Conservation (phyloP, 2,329 filamentous ascomycete genomes). For the Blumeria graminis region DNA sequence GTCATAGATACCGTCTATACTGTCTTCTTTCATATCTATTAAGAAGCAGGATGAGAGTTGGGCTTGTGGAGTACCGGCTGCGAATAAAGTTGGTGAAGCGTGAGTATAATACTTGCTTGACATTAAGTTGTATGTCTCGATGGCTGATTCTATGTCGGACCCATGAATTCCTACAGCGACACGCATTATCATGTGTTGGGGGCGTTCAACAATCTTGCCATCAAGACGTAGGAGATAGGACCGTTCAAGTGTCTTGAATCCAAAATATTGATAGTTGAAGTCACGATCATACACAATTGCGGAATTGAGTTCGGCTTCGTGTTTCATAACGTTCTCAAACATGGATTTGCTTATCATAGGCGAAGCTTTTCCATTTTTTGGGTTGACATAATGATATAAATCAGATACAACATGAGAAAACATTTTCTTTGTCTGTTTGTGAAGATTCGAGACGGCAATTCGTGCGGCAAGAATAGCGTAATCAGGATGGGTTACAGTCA, state of each 20-base stretch:
- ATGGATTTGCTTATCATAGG: conserved; percentile 90
- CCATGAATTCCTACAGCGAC: conserved; percentile 93
- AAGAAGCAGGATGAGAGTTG: conserved; percentile 97
- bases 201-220: conserved; percentile 87
- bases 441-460: conserved; percentile 96
- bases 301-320: conserved; percentile 92
- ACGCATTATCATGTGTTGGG: conserved; percentile 99
- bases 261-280: conserved; percentile 99
- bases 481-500: conserved; percentile 98
- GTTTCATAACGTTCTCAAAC: conserved; percentile 83
- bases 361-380: conserved; percentile 58
- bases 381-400: conserved; percentile 88
- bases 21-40: conserved; percentile 98
- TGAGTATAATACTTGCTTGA: conserved; percentile 98
- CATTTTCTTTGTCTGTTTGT: conserved; percentile 99
- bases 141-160: conserved; percentile 75
- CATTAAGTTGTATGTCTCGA: conserved; percentile 98
- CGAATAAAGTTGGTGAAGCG: conserved; percentile 93
- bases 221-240: conserved; percentile 92
- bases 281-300: conserved; percentile 98
- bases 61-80: conserved; percentile 80
- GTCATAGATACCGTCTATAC: conserved; percentile 97
- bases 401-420: conserved; percentile 91
- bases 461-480: conserved; percentile 95
- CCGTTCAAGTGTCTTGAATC: conserved; percentile 96